Base-by-base conservation (phyloP, 1,284 basidiomycete species). In the Naganishia cerealis region DNA sequence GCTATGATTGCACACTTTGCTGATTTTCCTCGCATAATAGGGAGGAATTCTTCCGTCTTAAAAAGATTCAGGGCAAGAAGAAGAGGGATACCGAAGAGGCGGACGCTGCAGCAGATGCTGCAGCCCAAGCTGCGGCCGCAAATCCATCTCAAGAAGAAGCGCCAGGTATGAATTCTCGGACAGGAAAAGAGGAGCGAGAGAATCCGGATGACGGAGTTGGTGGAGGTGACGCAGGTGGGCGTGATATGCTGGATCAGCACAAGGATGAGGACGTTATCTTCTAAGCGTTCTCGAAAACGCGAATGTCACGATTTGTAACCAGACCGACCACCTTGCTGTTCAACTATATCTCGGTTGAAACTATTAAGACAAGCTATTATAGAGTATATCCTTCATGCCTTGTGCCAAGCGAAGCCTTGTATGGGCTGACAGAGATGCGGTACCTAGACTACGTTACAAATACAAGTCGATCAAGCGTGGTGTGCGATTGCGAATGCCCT, bases 21-120 rank as follows among this genome's bases (percentile, higher is more conserved):
- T 48, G 26, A 2, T 38, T 15, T 15, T 42, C 42, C 52, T 50
- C n/a, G 53, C 67, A 58, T 39, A 5, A 57, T 68, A 77, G 78
- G 73, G 94, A 97, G 79, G 94, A 97, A 79, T 97, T 97, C 84
- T 97, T 96, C 85, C 86, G 93, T 74, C 81, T 95, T 73, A 95
- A 96, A 82, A 97, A 97, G 80, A 93, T 97, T 9, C 94, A 97
- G 80, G 91, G 91, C 46, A 97, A 96, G 86, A 96, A 96, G 87
- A 96, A 96, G 83, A 85, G 90, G 67, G 90, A 91, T 67, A 85
- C 84, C 8, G 86, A 87, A 33, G 82, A 82, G 3, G 78, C 81
- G 71, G 86, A 82, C 75, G 85, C 73, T 58, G 46, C 67, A 21
- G 63, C 63, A 16, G 67, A 63, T 68, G 75, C 75, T 3, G 72